Percentiles rank a stretch among this genome's conserved stretches.
Evolutionary conservation across 768 basidiomycete species (phyloP).

Genomic region (Sistotremastrum suecicum): DNA sequence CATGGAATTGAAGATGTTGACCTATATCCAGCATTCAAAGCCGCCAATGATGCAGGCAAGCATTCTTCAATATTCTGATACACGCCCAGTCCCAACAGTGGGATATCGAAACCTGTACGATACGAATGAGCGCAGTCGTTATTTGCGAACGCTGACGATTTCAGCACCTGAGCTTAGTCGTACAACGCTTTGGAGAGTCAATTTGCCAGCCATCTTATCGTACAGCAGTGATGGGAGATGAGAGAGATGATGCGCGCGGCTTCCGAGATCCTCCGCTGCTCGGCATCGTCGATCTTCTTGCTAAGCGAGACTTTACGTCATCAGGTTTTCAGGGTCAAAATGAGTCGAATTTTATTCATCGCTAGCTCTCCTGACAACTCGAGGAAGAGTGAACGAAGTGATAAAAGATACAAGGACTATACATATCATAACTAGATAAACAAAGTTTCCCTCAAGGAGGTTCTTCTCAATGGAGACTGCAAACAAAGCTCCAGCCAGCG

Average conservation of each 20-base stretch:
- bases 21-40: conserved; percentile 56
- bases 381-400: too few relatives aligned
- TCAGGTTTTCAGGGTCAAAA: too few relatives aligned
- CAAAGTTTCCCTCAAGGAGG: too few relatives aligned
- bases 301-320: too few relatives aligned
- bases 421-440: too few relatives aligned
- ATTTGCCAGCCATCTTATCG: not conserved
- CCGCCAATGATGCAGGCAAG: conserved; percentile 40
- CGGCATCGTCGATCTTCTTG: too few relatives aligned
- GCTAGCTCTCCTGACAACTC: too few relatives aligned
- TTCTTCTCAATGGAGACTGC: too few relatives aligned
- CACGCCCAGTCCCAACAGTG: conserved; percentile 55
- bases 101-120: conserved; percentile 24
- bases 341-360: too few relatives aligned
- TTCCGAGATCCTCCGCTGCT: too few relatives aligned
- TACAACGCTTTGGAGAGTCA: conserved; percentile 19
- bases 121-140: conserved; percentile 1
- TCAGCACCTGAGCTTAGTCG: conserved; percentile 21
- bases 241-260: not conserved
- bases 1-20: conserved; percentile 7
- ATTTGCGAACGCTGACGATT: not conserved
- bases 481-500: conserved; percentile 13
- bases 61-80: conserved; percentile 46
- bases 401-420: too few relatives aligned
- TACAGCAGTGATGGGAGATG: conserved; percentile 1